Evolutionary conservation across 768 basidiomycete genomes (phyloP).

Genomic region (Hericium rajendrae): DNA sequence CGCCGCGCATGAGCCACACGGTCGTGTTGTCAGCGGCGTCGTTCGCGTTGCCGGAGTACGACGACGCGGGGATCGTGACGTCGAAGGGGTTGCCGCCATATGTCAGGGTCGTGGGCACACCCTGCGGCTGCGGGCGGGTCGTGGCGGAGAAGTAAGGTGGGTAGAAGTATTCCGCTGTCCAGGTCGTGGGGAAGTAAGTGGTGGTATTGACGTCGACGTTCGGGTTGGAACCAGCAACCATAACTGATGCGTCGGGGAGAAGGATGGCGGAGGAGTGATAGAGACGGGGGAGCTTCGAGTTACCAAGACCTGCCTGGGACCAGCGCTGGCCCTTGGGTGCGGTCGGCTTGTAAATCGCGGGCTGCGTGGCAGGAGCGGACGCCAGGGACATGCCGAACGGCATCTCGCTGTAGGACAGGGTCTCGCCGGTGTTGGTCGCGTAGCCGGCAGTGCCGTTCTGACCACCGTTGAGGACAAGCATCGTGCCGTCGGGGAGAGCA

Average conservation of each 20-base stretch:
- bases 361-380: slow-evolving; percentile 65
- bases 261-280: slow-evolving; percentile 93
- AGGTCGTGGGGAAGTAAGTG: slow-evolving; percentile 66
- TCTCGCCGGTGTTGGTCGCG: slow-evolving; percentile 34
- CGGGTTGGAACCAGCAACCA: slow-evolving; percentile 90
- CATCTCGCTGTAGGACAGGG: slow-evolving; percentile 37
- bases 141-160: slow-evolving; percentile 74
- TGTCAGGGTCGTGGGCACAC: slow-evolving; percentile 60
- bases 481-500: slow-evolving; percentile 64
- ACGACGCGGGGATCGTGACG: slow-evolving; percentile 53
- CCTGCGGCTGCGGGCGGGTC: slow-evolving; percentile 58
- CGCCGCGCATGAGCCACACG: slow-evolving; percentile 73
- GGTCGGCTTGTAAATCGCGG: slow-evolving; percentile 78
- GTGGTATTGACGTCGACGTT: slow-evolving; percentile 69
- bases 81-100: slow-evolving; percentile 84
- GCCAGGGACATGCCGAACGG: slow-evolving; percentile 68
- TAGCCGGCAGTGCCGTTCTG: slow-evolving; percentile 86
- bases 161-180: slow-evolving; percentile 83
- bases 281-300: slow-evolving; percentile 63
- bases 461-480: slow-evolving; percentile 80
- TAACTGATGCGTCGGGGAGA: slow-evolving; percentile 75
- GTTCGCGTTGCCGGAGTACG: slow-evolving; percentile 60
- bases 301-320: slow-evolving; percentile 55
- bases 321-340: slow-evolving; percentile 63
- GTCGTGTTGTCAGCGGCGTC: slow-evolving; percentile 65